Conservation (phyloP, 352 stramenopile genomes). For the Bremia lactucae region DNA sequence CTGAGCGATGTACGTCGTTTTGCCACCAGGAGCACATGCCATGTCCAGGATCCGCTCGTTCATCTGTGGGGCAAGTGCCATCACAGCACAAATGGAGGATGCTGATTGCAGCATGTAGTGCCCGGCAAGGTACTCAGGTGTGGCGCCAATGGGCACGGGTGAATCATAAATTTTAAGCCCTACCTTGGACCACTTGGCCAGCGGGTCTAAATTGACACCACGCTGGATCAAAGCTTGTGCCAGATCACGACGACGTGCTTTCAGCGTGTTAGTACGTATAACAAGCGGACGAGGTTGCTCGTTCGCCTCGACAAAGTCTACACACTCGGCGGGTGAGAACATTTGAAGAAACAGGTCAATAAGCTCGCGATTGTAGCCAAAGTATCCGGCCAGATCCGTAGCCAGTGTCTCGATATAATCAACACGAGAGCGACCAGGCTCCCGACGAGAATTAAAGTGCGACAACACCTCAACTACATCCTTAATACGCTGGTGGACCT, state of each 20-base stretch:
- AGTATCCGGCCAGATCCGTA: constrained; percentile 94
- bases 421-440: constrained; percentile 86
- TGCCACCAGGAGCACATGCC: constrained; percentile 95
- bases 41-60: constrained; percentile 97
- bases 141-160: constrained; percentile 97
- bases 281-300: constrained; percentile 96
- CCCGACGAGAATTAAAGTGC: constrained; percentile 91
- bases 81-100: constrained; percentile 97
- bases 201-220: constrained; percentile 96
- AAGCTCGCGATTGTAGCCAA: constrained; percentile 97
- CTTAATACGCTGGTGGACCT: constrained; percentile 90
- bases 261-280: constrained; percentile 99
- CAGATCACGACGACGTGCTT: constrained; percentile 96
- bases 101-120: constrained; percentile 99
- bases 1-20: constrained; percentile 99
- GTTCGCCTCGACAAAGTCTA: constrained; percentile 99
- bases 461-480: constrained; percentile 89
- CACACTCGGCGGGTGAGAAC: constrained; percentile 94
- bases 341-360: constrained; percentile 96
- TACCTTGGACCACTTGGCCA: constrained; percentile 99
- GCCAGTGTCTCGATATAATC: constrained; percentile 92
- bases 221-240: constrained; percentile 97
- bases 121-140: constrained; percentile 98
- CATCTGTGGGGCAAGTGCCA: constrained; percentile 94
- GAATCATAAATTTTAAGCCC: constrained; percentile 98